Conservation (phyloP, 23 red algal species). For the Gracilaria gracilis region DNA sequence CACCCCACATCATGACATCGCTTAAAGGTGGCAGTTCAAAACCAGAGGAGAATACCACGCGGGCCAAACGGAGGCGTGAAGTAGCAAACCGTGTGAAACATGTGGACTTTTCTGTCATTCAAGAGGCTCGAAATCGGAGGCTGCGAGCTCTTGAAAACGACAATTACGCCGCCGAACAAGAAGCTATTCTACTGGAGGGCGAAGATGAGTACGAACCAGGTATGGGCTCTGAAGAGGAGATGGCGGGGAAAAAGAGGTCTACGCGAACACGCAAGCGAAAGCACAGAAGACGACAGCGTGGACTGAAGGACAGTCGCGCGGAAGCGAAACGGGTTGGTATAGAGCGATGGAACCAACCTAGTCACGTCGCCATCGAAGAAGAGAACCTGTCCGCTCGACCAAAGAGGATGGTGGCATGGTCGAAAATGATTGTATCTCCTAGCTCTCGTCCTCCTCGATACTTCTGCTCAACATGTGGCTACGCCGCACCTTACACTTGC, state of each 20-base stretch:
- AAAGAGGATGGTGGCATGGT: conserved; percentile 17
- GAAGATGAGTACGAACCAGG: conserved; percentile 66
- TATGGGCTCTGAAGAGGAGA: conserved; percentile 45
- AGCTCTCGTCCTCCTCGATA: conserved; percentile 40
- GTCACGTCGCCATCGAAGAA: conserved; percentile 29
- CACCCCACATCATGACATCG: neutral
- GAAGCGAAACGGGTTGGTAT: neutral
- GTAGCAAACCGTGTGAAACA: conserved; percentile 35
- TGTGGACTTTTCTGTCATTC: conserved; percentile 23
- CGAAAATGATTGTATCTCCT: conserved; percentile 22
- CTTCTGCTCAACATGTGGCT: conserved; percentile 66
- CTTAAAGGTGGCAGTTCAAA: neutral
- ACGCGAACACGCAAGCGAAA: conserved; percentile 12
- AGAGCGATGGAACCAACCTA: conserved; percentile 56
- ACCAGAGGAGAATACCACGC: neutral
- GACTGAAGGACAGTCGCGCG: neutral
- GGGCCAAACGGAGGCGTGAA: conserved; percentile 45
- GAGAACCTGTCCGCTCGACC: conserved; percentile 18
- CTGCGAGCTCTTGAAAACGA: conserved; percentile 55
- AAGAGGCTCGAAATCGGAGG: conserved; percentile 34
- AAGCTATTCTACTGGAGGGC: conserved; percentile 32
- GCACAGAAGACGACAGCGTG: conserved; percentile 14
- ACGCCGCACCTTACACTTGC: conserved; percentile 53
- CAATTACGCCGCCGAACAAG: conserved; percentile 53
- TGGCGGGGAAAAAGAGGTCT: neutral